These are phyloP conservation scores for Lachnellula suecica DNA, from an alignment of 2,329 filamentous ascomycete genomes.

Conservation along the genomic window DNA sequence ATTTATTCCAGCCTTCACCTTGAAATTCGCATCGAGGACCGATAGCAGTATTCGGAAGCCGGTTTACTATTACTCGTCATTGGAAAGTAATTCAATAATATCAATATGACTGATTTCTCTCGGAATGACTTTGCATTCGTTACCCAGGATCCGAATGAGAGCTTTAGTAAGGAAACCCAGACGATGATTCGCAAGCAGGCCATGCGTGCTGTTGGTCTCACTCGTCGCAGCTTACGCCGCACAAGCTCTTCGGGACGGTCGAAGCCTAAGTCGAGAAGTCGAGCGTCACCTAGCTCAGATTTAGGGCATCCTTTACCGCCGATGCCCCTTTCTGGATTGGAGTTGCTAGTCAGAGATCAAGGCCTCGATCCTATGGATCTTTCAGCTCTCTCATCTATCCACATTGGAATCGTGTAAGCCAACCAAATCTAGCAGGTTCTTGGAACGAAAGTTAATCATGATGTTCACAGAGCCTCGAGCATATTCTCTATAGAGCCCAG, in stretches of 20 bases:
- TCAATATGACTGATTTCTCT: too few relatives aligned
- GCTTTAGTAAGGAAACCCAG: constrained; percentile 4
- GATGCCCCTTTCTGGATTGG: constrained; percentile 3
- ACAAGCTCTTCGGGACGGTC: too few relatives aligned
- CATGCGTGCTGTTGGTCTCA: constrained; percentile 5
- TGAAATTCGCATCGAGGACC: too few relatives aligned
- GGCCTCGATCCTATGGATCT: constrained; percentile 6
- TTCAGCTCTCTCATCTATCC: constrained; percentile 3
- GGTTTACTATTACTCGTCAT: too few relatives aligned
- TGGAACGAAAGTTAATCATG: background rate
- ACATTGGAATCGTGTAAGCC: constrained; percentile 4
- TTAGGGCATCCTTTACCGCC: background rate
- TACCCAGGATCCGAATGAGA: constrained; percentile 5
- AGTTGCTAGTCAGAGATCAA: constrained; percentile 6
- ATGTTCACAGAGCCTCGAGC: background rate
- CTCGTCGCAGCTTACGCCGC: background rate
- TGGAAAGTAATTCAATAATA: too few relatives aligned
- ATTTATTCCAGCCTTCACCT: too few relatives aligned
- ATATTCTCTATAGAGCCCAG: constrained; percentile 2
- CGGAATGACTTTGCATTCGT: constrained; percentile 9
- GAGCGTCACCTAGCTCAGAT: background rate
- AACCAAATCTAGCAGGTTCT: too few relatives aligned
- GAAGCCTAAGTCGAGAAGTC: background rate
- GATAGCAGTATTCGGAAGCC: too few relatives aligned
- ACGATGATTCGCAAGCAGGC: constrained; percentile 9